A percentile compares a stretch with the other conserved stretches of the same genome.
Conservation (phyloP, 176 grass and related monocot genomes). For the Zoysia pacifica region DNA sequence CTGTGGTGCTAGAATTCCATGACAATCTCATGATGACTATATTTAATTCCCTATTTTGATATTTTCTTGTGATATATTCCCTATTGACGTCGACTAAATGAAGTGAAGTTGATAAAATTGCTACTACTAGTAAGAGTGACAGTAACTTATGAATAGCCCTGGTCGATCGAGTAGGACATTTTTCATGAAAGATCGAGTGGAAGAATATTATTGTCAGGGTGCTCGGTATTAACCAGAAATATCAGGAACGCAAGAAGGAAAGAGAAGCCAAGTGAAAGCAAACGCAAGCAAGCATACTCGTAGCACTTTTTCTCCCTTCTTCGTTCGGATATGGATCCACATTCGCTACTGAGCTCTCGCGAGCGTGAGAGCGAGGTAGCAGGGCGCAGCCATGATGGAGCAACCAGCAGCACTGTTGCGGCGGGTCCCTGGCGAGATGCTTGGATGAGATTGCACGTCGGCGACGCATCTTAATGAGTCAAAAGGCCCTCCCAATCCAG, state of each 20-base stretch:
- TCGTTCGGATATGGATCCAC: neutral
- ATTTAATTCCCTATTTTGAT: too few relatives aligned
- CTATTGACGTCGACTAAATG: too few relatives aligned
- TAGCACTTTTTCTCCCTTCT: neutral
- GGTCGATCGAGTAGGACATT: neutral
- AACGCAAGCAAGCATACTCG: too few relatives aligned
- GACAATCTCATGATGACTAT: neutral
- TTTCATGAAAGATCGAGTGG: too few relatives aligned
- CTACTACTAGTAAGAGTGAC: neutral
- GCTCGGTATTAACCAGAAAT: neutral
- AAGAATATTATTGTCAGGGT: neutral
- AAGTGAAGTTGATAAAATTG: neutral
- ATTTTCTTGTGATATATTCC: too few relatives aligned
- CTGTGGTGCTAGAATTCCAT: neutral
- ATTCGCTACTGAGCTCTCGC: neutral
- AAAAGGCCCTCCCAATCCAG: conserved; percentile 28
- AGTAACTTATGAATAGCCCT: neutral
- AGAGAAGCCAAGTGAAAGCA: neutral
- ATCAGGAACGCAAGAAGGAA: neutral
- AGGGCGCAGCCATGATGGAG: neutral
- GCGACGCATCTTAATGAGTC: conserved; percentile 30
- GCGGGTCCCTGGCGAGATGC: conserved; percentile 32
- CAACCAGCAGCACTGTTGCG: conserved; percentile 23
- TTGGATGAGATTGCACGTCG: conserved; percentile 25
- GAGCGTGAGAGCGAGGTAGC: neutral